Percentiles rank a stretch among this genome's conserved stretches.
These are phyloP conservation scores for Gliomastix tumulicola DNA, from an alignment of 2,329 filamentous ascomycete genomes.

Conservation along the genomic window DNA sequence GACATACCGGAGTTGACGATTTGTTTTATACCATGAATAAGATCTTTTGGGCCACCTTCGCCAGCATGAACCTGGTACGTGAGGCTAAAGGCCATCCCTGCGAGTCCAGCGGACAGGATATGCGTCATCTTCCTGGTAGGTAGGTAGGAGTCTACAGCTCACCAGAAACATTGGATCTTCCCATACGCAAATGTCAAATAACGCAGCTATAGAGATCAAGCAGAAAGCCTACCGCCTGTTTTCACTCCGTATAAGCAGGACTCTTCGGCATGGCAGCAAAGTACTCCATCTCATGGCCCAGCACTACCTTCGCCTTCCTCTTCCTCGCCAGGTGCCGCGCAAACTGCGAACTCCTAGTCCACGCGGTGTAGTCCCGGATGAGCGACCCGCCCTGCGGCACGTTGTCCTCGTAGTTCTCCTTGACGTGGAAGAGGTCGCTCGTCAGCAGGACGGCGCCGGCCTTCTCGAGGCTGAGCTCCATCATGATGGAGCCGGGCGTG, in stretches of 20 bases:
- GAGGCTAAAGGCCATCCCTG: no score
- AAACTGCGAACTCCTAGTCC: conserved; percentile 8
- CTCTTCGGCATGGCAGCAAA: neutral
- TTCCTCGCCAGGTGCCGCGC: neutral
- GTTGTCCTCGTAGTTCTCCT: conserved; percentile 16
- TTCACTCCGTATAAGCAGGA: conserved; percentile 1
- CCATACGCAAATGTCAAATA: no score
- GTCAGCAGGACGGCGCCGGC: conserved; percentile 22
- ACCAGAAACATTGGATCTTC: no score
- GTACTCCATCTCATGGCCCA: conserved; percentile 1
- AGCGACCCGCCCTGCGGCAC: conserved; percentile 21
- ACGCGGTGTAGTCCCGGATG: conserved; percentile 18
- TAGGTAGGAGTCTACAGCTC: no score
- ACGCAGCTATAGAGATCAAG: no score
- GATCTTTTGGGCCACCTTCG: no score
- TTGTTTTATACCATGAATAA: no score
- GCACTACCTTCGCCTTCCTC: neutral
- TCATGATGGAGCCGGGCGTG: conserved; percentile 16
- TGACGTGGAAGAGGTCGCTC: conserved; percentile 22
- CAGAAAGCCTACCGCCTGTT: no score
- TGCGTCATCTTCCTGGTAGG: no score
- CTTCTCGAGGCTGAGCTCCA: conserved; percentile 21
- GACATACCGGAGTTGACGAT: no score
- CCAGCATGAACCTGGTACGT: no score
- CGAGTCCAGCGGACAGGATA: no score